phyloP scores from a whole-genome alignment of 345 rosid species.

The Lumnitzera littorea region DNA sequence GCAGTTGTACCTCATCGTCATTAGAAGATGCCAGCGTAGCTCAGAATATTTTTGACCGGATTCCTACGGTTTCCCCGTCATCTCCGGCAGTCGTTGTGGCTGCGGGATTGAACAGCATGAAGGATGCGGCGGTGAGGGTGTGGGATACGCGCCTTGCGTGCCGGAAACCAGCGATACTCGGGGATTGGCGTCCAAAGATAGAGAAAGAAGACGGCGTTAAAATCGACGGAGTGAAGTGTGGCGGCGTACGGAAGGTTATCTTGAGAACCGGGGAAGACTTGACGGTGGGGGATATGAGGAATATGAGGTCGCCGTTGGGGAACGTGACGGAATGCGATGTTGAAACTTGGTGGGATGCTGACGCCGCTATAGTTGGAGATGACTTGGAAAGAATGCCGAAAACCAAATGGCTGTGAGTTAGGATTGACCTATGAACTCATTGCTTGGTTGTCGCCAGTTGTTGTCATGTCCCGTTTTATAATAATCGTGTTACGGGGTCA shows the following conservation, averaged over 20 bases:
- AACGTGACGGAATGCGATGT: slow-evolving; percentile 29
- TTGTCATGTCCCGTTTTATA: too few relatives aligned
- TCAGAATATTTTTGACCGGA: neutral
- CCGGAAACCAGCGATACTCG: slow-evolving; percentile 43
- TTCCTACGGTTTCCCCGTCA: slow-evolving; percentile 23
- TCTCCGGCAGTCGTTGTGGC: slow-evolving; percentile 37
- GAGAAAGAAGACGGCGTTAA: slow-evolving; percentile 27
- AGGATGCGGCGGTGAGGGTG: slow-evolving; percentile 25
- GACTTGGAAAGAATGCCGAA: neutral
- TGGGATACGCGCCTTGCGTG: slow-evolving; percentile 58
- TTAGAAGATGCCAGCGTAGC: too few relatives aligned
- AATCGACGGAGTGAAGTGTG: slow-evolving; percentile 13
- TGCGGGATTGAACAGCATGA: slow-evolving; percentile 13
- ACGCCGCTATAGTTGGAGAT: slow-evolving; percentile 32
- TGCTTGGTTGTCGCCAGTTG: too few relatives aligned
- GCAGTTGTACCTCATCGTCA: neutral
- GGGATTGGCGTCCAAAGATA: slow-evolving; percentile 49
- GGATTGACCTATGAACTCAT: too few relatives aligned
- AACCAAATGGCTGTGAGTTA: too few relatives aligned
- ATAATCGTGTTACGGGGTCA: too few relatives aligned
- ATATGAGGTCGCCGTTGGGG: slow-evolving; percentile 33
- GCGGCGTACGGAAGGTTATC: slow-evolving; percentile 37
- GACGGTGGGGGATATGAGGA: slow-evolving; percentile 44
- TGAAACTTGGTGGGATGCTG: slow-evolving; percentile 56
- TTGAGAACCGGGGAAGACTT: slow-evolving; percentile 23